Base-by-base conservation (phyloP, 495 filamentous ascomycete species). In the Trypethelium eluteriae region DNA sequence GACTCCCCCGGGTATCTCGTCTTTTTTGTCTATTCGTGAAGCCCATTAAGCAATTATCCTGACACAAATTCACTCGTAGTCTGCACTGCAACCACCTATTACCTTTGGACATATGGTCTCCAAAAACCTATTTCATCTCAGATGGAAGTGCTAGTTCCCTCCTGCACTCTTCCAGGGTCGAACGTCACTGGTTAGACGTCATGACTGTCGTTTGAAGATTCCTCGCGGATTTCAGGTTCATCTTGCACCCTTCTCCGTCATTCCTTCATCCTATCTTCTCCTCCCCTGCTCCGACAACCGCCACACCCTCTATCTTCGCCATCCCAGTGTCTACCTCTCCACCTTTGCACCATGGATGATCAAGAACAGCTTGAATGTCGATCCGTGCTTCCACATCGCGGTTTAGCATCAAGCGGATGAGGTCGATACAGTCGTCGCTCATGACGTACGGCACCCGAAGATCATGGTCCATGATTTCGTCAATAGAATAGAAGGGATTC, bases 401-500 rank as follows among this genome's bases (percentile, higher is more conserved):
- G 73, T 97, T 84, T 11, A 98, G 86, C 94, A 98, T 98, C 69
- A 83, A 79, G 47, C 90, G 83, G 62, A 98, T 90, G 50, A 98
- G 79, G 71, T 96, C 87, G 68, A 98, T 93, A 72, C 91, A 94
- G 59, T 89, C 86, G 69, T 96, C 92, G 74, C 91, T 96, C 78
- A 96, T 89, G 32, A 93, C 81, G 76, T 92, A 96, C 0, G 94
- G 94, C 5, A 98, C 88, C 32, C 94, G 84, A 66, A 98, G 80
- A 67, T 96, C 94, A 68, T 93, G 93, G 76, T 98, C 94, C 82
- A 97, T 92, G 71, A 98, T 98, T 79, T 98, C 94, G 75, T 98
- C 95, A 72, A 98, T 93, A 75, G 90, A 96, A 82, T 98, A 98
- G 79, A 98, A 98, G 2, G 94, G 94, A 73, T 98, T 98, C 79